Evolutionary conservation across 2,329 filamentous ascomycete species (phyloP).

Genomic region (Aspergillus sp.): DNA sequence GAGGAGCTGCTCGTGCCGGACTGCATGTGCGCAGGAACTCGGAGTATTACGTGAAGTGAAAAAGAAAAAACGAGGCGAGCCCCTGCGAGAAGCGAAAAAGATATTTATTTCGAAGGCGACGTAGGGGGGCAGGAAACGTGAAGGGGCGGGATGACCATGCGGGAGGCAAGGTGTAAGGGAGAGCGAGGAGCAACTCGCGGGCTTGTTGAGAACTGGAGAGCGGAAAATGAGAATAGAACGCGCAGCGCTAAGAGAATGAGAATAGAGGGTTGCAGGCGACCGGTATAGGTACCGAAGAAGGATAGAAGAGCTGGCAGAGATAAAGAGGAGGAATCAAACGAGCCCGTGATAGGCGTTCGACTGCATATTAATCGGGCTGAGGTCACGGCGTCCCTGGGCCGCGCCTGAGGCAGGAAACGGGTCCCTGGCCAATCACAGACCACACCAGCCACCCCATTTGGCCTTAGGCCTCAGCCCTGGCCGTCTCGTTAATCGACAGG

Average conservation of each 20-base stretch:
- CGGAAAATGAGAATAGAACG: slow-evolving; percentile 2
- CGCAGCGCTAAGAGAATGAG: slow-evolving; percentile 6
- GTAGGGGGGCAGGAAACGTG: slow-evolving; percentile 12
- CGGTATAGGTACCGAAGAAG: neutral
- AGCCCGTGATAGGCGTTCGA: slow-evolving; percentile 6
- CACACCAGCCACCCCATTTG: slow-evolving; percentile 16
- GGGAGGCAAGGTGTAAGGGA: slow-evolving; percentile 14
- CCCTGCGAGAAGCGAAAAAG: neutral
- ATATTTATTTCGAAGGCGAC: slow-evolving; percentile 9
- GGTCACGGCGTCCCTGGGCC: neutral
- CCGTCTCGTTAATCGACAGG: neutral
- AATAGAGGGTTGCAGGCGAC: neutral
- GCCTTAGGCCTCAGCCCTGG: neutral
- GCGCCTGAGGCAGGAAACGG: slow-evolving; percentile 13
- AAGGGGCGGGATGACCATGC: slow-evolving; percentile 14
- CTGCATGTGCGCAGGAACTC: slow-evolving; percentile 21
- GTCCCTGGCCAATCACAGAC: slow-evolving; percentile 12
- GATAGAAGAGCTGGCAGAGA: slow-evolving; percentile 2
- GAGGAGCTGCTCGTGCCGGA: slow-evolving; percentile 19
- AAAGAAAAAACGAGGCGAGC: neutral
- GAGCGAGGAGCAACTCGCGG: slow-evolving; percentile 6
- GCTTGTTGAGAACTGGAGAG: neutral
- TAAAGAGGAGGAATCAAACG: neutral
- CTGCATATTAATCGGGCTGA: slow-evolving; percentile 11
- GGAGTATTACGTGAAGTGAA: slow-evolving; percentile 1